These are phyloP conservation scores for Leptographium procerum DNA, from an alignment of 2,329 filamentous ascomycete species.

Conservation along the genomic window DNA sequence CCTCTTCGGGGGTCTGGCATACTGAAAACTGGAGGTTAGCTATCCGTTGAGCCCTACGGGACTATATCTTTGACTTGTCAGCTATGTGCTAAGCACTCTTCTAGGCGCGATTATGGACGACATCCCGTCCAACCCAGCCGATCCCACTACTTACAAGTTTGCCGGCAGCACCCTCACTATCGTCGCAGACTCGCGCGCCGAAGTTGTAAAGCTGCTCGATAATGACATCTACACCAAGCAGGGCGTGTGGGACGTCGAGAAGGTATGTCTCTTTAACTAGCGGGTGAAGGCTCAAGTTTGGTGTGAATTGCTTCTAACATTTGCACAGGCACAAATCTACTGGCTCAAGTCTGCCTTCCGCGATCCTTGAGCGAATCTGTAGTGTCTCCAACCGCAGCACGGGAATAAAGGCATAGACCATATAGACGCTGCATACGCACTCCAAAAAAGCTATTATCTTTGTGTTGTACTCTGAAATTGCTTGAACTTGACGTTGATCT, in stretches of 20 bases:
- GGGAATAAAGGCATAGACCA: background rate
- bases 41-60: background rate
- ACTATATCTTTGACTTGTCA: too few relatives aligned
- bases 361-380: background rate
- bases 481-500: background rate
- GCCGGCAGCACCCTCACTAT: conserved; percentile 62
- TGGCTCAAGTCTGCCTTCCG: conserved; percentile 21
- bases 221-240: conserved; percentile 60
- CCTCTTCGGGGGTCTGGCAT: conserved; percentile 40
- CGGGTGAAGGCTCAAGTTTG: background rate
- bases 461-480: background rate
- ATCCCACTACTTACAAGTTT: conserved; percentile 51
- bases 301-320: background rate
- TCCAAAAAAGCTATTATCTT: background rate
- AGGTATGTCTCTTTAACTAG: conserved; percentile 29
- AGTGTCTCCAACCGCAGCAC: background rate
- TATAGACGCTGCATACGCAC: background rate
- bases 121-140: conserved; percentile 48
- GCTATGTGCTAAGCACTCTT: background rate
- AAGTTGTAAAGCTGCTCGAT: conserved; percentile 54
- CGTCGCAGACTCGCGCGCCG: conserved; percentile 55
- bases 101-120: conserved; percentile 56
- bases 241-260: conserved; percentile 73
- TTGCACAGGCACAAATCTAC: conserved; percentile 20
- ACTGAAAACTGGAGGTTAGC: conserved; percentile 53